Evolutionary conservation across 805 yeast genomes (phyloP).

Genomic region (Metschnikowia similis): DNA sequence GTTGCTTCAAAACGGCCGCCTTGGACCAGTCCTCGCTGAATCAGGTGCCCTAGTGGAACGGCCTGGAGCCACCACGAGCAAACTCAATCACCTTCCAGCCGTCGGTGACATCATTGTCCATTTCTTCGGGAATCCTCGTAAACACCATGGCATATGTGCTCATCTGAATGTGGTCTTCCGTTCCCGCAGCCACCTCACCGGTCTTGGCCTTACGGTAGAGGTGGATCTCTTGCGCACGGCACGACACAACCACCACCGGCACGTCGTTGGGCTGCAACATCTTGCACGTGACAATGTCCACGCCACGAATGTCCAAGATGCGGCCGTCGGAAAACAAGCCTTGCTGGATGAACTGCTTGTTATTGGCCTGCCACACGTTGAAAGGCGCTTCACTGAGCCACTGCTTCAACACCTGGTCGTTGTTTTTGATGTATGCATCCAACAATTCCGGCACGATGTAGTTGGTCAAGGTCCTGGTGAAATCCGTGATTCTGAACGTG

Average conservation of each 20-base stretch:
- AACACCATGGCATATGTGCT: slow-evolving; percentile 95
- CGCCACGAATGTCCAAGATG: slow-evolving; percentile 91
- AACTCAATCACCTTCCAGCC: slow-evolving; percentile 97
- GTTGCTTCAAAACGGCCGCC: no score
- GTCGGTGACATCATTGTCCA: slow-evolving; percentile 85
- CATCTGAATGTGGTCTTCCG: slow-evolving; percentile 86
- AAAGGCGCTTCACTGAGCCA: slow-evolving; percentile 98
- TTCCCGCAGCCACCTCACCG: slow-evolving; percentile 93
- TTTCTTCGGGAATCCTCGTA: slow-evolving; percentile 88
- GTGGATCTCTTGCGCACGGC: slow-evolving; percentile 95
- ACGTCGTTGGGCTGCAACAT: slow-evolving; percentile 83
- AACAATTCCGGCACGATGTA: slow-evolving; percentile 91
- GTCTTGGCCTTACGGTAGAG: slow-evolving; percentile 85
- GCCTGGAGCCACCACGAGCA: slow-evolving; percentile 89
- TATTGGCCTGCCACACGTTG: slow-evolving; percentile 89
- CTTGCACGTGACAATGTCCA: slow-evolving; percentile 85
- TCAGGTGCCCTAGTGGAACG: slow-evolving; percentile 45
- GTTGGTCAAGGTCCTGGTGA: slow-evolving; percentile 80
- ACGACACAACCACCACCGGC: slow-evolving; percentile 89
- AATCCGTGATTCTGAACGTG: slow-evolving; percentile 70
- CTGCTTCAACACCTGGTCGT: slow-evolving; percentile 69
- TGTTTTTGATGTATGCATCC: slow-evolving; percentile 93
- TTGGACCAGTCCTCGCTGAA: background rate
- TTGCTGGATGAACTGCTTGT: slow-evolving; percentile 87
- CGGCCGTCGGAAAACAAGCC: slow-evolving; percentile 88